Conservation (phyloP, 495 filamentous ascomycete genomes). For the Neurospora sp. region DNA sequence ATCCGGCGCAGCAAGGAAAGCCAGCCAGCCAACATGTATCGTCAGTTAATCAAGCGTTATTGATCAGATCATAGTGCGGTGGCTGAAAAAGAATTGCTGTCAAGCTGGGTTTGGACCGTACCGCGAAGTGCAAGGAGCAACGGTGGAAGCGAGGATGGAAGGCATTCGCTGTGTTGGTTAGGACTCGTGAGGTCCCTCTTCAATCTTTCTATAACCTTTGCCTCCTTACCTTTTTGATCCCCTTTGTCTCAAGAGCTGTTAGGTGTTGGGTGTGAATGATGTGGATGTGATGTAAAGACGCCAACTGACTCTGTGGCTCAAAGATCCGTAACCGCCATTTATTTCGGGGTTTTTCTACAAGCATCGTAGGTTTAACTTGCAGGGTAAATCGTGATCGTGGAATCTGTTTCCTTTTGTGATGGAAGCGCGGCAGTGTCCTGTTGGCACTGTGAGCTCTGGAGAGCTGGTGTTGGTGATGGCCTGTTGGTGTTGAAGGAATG, state of each 20-base stretch:
- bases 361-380: not conserved
- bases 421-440: not conserved
- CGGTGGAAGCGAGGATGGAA: not conserved
- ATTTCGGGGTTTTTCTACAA: not conserved
- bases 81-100: not conserved
- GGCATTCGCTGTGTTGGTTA: not conserved
- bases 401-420: too few species aligned
- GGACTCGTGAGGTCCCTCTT: not conserved
- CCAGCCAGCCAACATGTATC: not conserved
- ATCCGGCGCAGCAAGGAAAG: not conserved
- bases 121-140: too few species aligned
- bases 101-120: not conserved
- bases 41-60: not conserved
- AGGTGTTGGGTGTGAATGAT: not conserved
- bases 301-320: not conserved
- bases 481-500: not conserved
- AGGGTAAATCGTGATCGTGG: rapidly evolving
- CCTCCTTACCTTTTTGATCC: too few species aligned
- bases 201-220: not conserved
- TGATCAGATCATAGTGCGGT: not conserved
- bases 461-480: not conserved
- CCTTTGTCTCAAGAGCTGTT: too few species aligned
- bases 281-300: not conserved
- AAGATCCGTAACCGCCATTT: not conserved
- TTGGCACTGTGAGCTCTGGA: not conserved